A percentile compares a stretch with the other conserved stretches of the same genome.
phyloP scores from a whole-genome alignment of 2,329 filamentous ascomycete species.

The Penicillium hordei region DNA sequence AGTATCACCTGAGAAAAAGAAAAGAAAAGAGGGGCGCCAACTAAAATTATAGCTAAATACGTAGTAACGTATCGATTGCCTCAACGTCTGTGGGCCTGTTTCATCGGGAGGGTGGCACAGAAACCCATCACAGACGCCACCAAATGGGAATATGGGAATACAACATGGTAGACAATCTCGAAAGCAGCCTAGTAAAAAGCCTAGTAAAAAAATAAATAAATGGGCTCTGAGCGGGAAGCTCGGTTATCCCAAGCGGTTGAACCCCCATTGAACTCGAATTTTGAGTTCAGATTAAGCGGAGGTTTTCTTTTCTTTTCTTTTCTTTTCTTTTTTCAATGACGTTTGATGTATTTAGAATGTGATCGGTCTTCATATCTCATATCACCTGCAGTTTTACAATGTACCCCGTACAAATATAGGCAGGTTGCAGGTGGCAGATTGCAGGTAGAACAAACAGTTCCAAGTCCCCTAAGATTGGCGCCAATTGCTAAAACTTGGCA shows the following conservation, averaged over 20 bases:
- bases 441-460: not conserved
- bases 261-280: conserved; percentile 16
- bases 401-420: not conserved
- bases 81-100: conserved; percentile 14
- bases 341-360: conserved; percentile 1
- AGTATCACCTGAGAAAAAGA: conserved; percentile 20
- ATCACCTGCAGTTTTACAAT: not conserved
- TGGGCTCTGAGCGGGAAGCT: conserved; percentile 21
- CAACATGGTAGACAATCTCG: conserved; percentile 5
- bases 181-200: not conserved
- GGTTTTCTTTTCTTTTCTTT: too few relatives aligned
- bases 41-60: conserved; percentile 8
- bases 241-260: conserved; percentile 23
- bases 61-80: conserved; percentile 9
- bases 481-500: conserved; percentile 12
- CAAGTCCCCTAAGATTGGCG: not conserved
- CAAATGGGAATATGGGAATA: conserved; percentile 1
- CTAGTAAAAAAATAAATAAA: not conserved
- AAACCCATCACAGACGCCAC: conserved; percentile 12
- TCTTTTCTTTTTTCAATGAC: conserved; percentile 1
- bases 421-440: not conserved
- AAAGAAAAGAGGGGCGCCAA: conserved; percentile 1
- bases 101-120: conserved; percentile 10
- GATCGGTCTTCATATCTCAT: not conserved
- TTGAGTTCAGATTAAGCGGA: conserved; percentile 1